phyloP scores from a whole-genome alignment of 306 rosid genomes.

The Trifolium pratense region DNA sequence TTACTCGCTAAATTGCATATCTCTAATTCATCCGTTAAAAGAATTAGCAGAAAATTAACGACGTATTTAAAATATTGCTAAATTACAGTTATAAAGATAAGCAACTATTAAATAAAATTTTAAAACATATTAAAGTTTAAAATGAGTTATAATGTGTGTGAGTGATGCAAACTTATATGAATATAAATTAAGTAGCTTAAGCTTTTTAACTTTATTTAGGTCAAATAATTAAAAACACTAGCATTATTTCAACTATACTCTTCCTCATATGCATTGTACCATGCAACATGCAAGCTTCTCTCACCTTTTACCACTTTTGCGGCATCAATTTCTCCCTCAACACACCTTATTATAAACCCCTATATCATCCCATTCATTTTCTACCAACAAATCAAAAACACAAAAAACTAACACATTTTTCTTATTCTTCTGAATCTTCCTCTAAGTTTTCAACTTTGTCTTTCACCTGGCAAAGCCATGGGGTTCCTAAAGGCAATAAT shows the following conservation, averaged over 20 bases:
- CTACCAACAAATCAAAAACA: conserved; percentile 36
- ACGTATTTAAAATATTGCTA: too few relatives aligned
- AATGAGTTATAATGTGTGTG: too few relatives aligned
- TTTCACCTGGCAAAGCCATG: conserved; percentile 61
- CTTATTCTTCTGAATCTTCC: neutral
- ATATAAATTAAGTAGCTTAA: too few relatives aligned
- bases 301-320: conserved; percentile 62
- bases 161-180: too few relatives aligned
- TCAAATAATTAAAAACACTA: conserved; percentile 31
- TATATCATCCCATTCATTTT: conserved; percentile 45
- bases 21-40: too few relatives aligned
- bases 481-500: conserved; percentile 56
- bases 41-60: too few relatives aligned
- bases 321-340: conserved; percentile 65
- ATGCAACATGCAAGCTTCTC: conserved; percentile 4
- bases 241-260: conserved; percentile 58
- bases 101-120: too few relatives aligned
- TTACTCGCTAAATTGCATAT: too few relatives aligned
- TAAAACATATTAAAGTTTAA: too few relatives aligned
- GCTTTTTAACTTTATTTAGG: neutral
- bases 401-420: neutral
- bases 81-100: too few relatives aligned
- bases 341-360: conserved; percentile 52
- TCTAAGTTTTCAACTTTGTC: neutral
- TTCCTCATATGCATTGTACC: conserved; percentile 43